Evolutionary conservation across 2,329 filamentous ascomycete species (phyloP).

Genomic region (Cladosporium austrohemisphaericum): DNA sequence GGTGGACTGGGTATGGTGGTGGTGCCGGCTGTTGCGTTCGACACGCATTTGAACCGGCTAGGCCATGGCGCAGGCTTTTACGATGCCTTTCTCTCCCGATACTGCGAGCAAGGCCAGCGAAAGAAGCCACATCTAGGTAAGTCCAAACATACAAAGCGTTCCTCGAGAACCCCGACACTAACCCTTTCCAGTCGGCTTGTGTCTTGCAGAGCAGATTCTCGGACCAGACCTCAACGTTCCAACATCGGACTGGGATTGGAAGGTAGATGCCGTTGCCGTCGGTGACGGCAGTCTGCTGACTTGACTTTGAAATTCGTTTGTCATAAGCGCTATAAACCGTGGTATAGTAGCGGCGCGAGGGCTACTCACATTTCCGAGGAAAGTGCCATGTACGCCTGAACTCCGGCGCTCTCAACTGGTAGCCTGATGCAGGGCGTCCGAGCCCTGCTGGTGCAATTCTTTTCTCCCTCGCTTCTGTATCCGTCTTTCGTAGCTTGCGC

Average conservation of each 20-base stretch:
- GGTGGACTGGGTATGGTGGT: constrained; percentile 75
- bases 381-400: constrained; percentile 4
- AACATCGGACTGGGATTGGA: constrained; percentile 71
- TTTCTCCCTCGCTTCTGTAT: no score
- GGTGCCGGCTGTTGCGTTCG: constrained; percentile 91
- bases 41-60: constrained; percentile 67
- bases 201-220: constrained; percentile 81
- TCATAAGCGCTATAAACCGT: constrained; percentile 15
- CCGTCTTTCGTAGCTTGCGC: neutral
- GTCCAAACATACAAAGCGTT: constrained; percentile 19
- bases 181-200: constrained; percentile 62
- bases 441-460: no score
- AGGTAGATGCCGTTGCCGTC: constrained; percentile 60
- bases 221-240: constrained; percentile 63
- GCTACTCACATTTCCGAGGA: constrained; percentile 20
- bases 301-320: constrained; percentile 53
- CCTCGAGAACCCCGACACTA: neutral
- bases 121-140: constrained; percentile 59
- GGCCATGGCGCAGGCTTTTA: constrained; percentile 98
- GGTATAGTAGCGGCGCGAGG: constrained; percentile 10
- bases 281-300: constrained; percentile 30
- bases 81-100: constrained; percentile 83
- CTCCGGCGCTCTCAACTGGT: constrained; percentile 2
- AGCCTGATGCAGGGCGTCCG: neutral
- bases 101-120: constrained; percentile 42